A percentile compares a stretch with the other conserved stretches of the same genome.
phyloP scores from a whole-genome alignment of 2,329 filamentous ascomycete species.

The Arthrinium puccinioides region DNA sequence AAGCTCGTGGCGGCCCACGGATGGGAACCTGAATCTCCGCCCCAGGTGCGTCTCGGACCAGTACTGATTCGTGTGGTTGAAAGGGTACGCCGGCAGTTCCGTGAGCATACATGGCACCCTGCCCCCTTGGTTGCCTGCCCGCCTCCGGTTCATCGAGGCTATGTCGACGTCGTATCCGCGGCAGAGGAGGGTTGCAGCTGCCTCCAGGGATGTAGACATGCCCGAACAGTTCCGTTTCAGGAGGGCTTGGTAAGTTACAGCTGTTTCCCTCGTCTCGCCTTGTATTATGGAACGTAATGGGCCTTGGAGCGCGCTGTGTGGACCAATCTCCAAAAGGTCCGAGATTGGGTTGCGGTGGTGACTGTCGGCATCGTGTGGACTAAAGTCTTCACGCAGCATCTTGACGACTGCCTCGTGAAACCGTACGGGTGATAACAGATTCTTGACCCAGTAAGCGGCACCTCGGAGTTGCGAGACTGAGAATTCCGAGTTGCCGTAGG shows the following conservation, averaged over 20 bases:
- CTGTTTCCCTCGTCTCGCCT: neutral
- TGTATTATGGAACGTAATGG: neutral
- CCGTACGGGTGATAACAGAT: neutral
- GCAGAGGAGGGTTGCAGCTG: neutral
- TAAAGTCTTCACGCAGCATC: neutral
- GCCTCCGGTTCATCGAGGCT: too few species aligned
- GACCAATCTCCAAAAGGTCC: neutral
- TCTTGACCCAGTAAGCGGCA: neutral
- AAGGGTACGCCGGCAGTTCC: constrained; percentile 6
- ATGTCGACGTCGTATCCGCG: neutral
- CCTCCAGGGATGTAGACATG: neutral
- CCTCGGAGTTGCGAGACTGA: neutral
- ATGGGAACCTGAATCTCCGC: neutral
- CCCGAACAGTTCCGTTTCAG: neutral
- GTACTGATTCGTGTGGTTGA: constrained; percentile 4
- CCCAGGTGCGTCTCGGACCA: constrained; percentile 6
- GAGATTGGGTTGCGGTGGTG: neutral
- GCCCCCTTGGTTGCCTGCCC: neutral
- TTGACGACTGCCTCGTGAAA: neutral
- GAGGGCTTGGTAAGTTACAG: neutral
- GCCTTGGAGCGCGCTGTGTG: neutral
- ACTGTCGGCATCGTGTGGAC: neutral
- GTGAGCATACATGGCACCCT: neutral
- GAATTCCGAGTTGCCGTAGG: neutral
- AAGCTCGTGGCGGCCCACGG: constrained; percentile 2